Evolutionary conservation across 495 filamentous ascomycete genomes (phyloP).

Genomic region (Physcia stellaris): DNA sequence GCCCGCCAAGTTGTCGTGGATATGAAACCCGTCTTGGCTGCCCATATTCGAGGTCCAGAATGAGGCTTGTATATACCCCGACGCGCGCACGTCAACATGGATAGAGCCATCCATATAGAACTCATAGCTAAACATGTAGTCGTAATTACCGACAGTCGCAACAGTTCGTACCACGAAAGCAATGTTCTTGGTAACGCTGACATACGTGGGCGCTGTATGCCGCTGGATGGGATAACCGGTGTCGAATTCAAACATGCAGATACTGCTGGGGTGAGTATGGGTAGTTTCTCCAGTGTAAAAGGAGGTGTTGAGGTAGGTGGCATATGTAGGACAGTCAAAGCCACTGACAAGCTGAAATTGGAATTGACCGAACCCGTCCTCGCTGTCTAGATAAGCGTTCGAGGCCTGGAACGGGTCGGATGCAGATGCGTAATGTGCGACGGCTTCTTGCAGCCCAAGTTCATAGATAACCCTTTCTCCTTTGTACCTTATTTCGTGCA

Average conservation of each 20-base stretch:
- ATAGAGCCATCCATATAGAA: slow-evolving; percentile 45
- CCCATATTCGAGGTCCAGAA: slow-evolving; percentile 30
- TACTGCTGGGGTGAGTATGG: slow-evolving; percentile 26
- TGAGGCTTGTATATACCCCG: slow-evolving; percentile 41
- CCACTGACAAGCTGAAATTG: slow-evolving; percentile 33
- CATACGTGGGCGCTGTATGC: slow-evolving; percentile 23
- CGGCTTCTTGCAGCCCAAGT: slow-evolving; percentile 39
- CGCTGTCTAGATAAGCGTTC: slow-evolving; percentile 30
- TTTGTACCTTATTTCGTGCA: slow-evolving; percentile 39
- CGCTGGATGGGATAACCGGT: slow-evolving; percentile 31
- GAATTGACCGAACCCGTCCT: slow-evolving; percentile 33
- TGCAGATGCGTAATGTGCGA: slow-evolving; percentile 35
- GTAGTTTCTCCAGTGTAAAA: slow-evolving; percentile 27
- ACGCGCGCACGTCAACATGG: slow-evolving; percentile 39
- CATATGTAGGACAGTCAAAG: slow-evolving; percentile 37
- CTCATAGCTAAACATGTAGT: slow-evolving; percentile 34
- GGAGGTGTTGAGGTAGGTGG: slow-evolving; percentile 30
- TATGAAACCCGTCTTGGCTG: slow-evolving; percentile 39
- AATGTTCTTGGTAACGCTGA: slow-evolving; percentile 30
- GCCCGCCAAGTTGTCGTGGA: slow-evolving; percentile 37
- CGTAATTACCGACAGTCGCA: slow-evolving; percentile 41
- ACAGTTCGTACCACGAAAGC: slow-evolving; percentile 32
- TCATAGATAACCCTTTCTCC: slow-evolving; percentile 41
- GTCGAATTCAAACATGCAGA: slow-evolving; percentile 38
- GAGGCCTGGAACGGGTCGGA: slow-evolving; percentile 29